These are phyloP conservation scores for Penicillium sp. DNA, from an alignment of 2,329 filamentous ascomycete genomes.

Conservation along the genomic window DNA sequence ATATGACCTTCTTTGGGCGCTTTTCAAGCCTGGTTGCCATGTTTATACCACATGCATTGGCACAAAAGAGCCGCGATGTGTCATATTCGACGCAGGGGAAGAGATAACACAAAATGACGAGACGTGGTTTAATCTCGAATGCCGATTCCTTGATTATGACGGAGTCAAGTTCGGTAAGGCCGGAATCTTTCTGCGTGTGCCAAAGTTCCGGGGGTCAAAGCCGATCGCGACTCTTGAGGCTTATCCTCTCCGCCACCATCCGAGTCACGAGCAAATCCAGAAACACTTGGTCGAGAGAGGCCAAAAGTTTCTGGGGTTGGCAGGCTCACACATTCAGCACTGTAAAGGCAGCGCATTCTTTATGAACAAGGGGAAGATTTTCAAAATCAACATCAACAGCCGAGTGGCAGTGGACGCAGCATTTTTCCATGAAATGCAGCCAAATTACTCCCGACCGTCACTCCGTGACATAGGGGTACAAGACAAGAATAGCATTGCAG, in stretches of 20 bases:
- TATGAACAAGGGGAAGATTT: too few relatives aligned
- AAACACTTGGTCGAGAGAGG: slow-evolving; percentile 24
- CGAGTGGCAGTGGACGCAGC: too few relatives aligned
- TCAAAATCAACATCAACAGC: too few relatives aligned
- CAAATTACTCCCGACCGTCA: too few relatives aligned
- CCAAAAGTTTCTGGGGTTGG: slow-evolving; percentile 28
- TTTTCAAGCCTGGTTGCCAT: slow-evolving; percentile 30
- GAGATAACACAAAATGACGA: slow-evolving; percentile 13
- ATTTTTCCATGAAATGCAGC: too few relatives aligned
- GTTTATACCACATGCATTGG: slow-evolving; percentile 27
- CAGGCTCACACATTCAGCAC: slow-evolving; percentile 24
- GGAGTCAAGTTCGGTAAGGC: slow-evolving; percentile 24
- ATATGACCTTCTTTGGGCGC: too few relatives aligned
- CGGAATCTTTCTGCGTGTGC: slow-evolving; percentile 22
- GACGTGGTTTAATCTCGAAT: slow-evolving; percentile 26
- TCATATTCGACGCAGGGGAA: slow-evolving; percentile 21
- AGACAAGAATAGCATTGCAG: too few relatives aligned
- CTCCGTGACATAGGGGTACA: too few relatives aligned
- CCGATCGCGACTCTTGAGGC: slow-evolving; percentile 29
- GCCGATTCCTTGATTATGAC: slow-evolving; percentile 30
- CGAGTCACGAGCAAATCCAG: slow-evolving; percentile 16
- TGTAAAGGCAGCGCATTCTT: slow-evolving; percentile 32
- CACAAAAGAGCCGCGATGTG: slow-evolving; percentile 21
- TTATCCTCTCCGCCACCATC: slow-evolving; percentile 31
- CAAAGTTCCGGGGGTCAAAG: slow-evolving; percentile 27